A percentile compares a stretch with the other conserved stretches of the same genome.
These are phyloP conservation scores for Phytophthora brassicae DNA, from an alignment of 352 stramenopile genomes.

Conservation along the genomic window DNA sequence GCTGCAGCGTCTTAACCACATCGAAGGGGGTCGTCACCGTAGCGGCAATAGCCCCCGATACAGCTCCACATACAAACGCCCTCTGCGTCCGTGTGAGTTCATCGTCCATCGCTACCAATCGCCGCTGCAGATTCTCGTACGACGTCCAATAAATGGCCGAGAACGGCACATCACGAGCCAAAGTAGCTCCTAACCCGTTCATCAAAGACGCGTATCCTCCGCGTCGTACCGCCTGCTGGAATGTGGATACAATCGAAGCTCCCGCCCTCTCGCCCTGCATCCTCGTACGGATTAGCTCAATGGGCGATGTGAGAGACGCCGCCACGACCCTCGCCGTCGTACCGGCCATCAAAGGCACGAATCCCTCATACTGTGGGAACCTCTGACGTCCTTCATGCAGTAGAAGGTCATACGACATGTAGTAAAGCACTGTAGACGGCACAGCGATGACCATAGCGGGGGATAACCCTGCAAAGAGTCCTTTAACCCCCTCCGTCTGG, in stretches of 20 bases:
- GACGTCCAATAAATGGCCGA: slow-evolving; percentile 94
- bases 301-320: slow-evolving; percentile 80
- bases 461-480: slow-evolving; percentile 87
- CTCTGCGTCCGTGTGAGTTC: slow-evolving; percentile 58
- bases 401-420: slow-evolving; percentile 93
- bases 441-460: slow-evolving; percentile 94
- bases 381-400: slow-evolving; percentile 47
- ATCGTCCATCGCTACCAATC: slow-evolving; percentile 9
- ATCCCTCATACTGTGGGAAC: slow-evolving; percentile 33
- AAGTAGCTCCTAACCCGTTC: slow-evolving; percentile 86
- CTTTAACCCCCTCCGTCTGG: slow-evolving; percentile 66
- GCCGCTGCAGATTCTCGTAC: slow-evolving; percentile 81
- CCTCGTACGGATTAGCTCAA: slow-evolving; percentile 88
- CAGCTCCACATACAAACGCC: slow-evolving; percentile 85
- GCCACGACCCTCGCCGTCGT: slow-evolving; percentile 67
- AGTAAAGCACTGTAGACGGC: slow-evolving; percentile 95
- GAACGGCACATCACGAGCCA: slow-evolving; percentile 95
- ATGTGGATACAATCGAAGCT: slow-evolving; percentile 41
- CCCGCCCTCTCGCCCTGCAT: slow-evolving; percentile 62
- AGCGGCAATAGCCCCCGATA: slow-evolving; percentile 87
- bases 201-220: slow-evolving; percentile 84
- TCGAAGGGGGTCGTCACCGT: slow-evolving; percentile 94
- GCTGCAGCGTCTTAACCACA: slow-evolving; percentile 94
- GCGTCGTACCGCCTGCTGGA: slow-evolving; percentile 53
- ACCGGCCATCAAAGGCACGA: slow-evolving; percentile 72